Evolutionary conservation across 108 stramenopile species (phyloP).

Genomic region (Cyclotella cryptica): DNA sequence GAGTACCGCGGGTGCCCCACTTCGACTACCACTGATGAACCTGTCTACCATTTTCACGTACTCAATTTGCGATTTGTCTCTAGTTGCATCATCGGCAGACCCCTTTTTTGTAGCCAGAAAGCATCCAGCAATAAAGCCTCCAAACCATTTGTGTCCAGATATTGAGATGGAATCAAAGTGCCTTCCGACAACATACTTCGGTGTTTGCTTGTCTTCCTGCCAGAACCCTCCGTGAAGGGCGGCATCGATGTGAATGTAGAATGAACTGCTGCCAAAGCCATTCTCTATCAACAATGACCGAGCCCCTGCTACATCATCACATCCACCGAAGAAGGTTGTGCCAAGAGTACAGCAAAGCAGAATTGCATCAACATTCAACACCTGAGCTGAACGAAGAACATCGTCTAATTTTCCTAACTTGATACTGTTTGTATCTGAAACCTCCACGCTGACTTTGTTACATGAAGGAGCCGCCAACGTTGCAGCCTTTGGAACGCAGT

Average conservation of each 20-base stretch:
- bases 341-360: slow-evolving; percentile 6
- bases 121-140: slow-evolving; percentile 3
- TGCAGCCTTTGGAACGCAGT: slow-evolving; percentile 12
- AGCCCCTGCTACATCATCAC: not conserved
- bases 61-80: not conserved
- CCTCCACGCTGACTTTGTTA: not conserved
- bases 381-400: not conserved
- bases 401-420: slow-evolving; percentile 6
- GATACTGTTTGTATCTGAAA: slow-evolving; percentile 15
- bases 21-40: slow-evolving; percentile 9
- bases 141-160: slow-evolving; percentile 3
- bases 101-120: slow-evolving; percentile 4
- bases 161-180: slow-evolving; percentile 13
- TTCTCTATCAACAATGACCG: slow-evolving; percentile 3
- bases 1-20: slow-evolving; percentile 1
- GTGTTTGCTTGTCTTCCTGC: not conserved
- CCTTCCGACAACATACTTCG: not conserved
- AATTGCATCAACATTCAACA: slow-evolving; percentile 6
- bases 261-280: not conserved
- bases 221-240: slow-evolving; percentile 3
- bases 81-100: not conserved
- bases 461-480: not conserved
- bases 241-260: slow-evolving; percentile 5
- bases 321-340: slow-evolving; percentile 5
- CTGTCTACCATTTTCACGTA: slow-evolving; percentile 14